phyloP scores from a whole-genome alignment of 1,284 basidiomycete genomes.

The Marasmius tenuissimus region DNA sequence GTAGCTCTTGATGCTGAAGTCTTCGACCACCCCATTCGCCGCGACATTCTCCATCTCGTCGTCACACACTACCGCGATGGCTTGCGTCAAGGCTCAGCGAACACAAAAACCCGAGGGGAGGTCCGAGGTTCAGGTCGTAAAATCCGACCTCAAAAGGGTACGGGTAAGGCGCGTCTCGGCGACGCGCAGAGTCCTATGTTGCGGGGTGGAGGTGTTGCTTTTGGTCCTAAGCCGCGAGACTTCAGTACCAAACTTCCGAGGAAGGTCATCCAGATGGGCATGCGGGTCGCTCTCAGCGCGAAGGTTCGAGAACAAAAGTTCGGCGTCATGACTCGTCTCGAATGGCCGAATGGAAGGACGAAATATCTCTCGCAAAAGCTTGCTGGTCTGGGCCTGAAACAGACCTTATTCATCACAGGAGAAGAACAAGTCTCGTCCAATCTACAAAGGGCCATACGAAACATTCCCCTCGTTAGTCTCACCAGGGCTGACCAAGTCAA shows the following conservation, averaged over 20 bases:
- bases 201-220: constrained; percentile 89
- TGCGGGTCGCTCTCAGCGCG: constrained; percentile 84
- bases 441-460: constrained; percentile 57
- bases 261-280: constrained; percentile 91
- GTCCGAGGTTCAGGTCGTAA: constrained; percentile 89
- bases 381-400: constrained; percentile 59
- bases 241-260: constrained; percentile 89
- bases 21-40: constrained; percentile 85
- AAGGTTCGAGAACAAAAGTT: constrained; percentile 77
- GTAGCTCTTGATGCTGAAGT: constrained; percentile 81
- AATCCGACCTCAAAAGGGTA: constrained; percentile 90
- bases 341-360: constrained; percentile 73
- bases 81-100: constrained; percentile 87
- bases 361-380: constrained; percentile 59
- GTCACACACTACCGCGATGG: constrained; percentile 88
- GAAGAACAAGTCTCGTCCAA: constrained; percentile 52
- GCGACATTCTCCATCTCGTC: constrained; percentile 92
- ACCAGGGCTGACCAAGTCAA: constrained; percentile 64
- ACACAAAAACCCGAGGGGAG: constrained; percentile 89
- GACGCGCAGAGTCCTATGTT: constrained; percentile 89
- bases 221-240: constrained; percentile 88
- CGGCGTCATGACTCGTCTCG: constrained; percentile 71
- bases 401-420: constrained; percentile 75
- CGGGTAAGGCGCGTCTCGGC: constrained; percentile 87
- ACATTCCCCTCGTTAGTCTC: constrained; percentile 65